Percentiles rank a stretch among this genome's conserved stretches.
Evolutionary conservation across 768 basidiomycete genomes (phyloP).

Genomic region (Mycena rosella): DNA sequence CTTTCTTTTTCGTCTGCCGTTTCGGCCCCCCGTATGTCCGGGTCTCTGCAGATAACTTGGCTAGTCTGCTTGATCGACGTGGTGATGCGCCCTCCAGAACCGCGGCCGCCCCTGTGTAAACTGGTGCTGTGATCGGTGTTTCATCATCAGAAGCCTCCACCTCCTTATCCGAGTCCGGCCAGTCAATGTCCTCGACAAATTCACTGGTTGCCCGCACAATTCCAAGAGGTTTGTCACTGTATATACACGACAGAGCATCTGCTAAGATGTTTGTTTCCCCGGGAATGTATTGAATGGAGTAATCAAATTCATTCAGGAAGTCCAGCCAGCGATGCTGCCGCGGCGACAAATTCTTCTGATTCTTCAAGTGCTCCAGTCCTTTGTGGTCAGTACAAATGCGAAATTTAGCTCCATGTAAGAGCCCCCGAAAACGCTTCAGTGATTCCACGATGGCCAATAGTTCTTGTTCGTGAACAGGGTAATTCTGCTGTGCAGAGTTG

Average conservation of each 20-base stretch:
- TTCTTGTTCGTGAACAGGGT: slow-evolving; percentile 55
- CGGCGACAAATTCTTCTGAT: slow-evolving; percentile 49
- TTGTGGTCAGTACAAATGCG: slow-evolving; percentile 48
- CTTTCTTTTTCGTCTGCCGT: background rate
- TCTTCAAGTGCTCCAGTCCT: slow-evolving; percentile 43
- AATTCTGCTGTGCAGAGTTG: slow-evolving; percentile 53
- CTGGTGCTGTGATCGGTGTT: slow-evolving; percentile 20
- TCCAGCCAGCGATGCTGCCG: slow-evolving; percentile 55
- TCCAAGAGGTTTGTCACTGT: slow-evolving; percentile 33
- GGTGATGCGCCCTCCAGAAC: slow-evolving; percentile 28
- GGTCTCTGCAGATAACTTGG: background rate
- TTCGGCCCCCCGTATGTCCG: slow-evolving; percentile 10
- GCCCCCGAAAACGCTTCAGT: slow-evolving; percentile 44
- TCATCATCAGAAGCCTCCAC: background rate
- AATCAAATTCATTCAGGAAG: slow-evolving; percentile 45
- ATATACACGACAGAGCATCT: slow-evolving; percentile 47
- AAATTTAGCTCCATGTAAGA: slow-evolving; percentile 48
- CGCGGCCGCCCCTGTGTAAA: slow-evolving; percentile 25
- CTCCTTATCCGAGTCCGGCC: background rate
- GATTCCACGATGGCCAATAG: slow-evolving; percentile 53
- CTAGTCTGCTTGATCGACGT: slow-evolving; percentile 1
- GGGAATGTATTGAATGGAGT: slow-evolving; percentile 41
- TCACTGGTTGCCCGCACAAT: slow-evolving; percentile 22
- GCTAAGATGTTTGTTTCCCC: slow-evolving; percentile 48
- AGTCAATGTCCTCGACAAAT: slow-evolving; percentile 14